Conservation (phyloP, 306 rosid genomes). For the Erythrophleum fordii region DNA sequence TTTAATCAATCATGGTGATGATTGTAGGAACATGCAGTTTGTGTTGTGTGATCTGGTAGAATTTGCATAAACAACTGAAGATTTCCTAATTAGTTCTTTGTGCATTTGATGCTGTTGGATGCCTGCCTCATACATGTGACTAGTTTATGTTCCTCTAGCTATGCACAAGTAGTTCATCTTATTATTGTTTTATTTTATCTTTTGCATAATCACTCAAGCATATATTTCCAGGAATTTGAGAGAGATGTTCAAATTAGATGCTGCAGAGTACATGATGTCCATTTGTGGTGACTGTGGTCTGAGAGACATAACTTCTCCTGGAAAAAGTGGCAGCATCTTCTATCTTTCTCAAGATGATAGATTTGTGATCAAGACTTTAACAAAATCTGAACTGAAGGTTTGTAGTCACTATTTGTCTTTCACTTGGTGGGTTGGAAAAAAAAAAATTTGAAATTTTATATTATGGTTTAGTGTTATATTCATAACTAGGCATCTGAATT, state of each 20-base stretch:
- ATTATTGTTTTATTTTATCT: slow-evolving; percentile 5
- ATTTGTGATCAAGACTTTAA: slow-evolving; percentile 93
- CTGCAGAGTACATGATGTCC: slow-evolving; percentile 99
- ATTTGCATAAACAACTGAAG: background rate
- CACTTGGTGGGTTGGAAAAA: slow-evolving; percentile 4
- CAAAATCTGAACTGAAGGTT: slow-evolving; percentile 85
- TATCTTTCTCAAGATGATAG: slow-evolving; percentile 94
- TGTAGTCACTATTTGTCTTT: slow-evolving; percentile 38
- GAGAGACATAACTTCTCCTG: slow-evolving; percentile 86
- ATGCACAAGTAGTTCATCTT: background rate
- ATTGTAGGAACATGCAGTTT: slow-evolving; percentile 14
- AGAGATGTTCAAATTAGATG: slow-evolving; percentile 98
- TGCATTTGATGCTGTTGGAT: slow-evolving; percentile 29
- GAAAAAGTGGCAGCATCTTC: slow-evolving; percentile 99
- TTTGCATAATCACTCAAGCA: slow-evolving; percentile 27
- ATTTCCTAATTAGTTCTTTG: background rate
- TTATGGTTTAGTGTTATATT: slow-evolving; percentile 11
- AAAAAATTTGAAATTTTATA: background rate
- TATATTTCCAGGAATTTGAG: slow-evolving; percentile 86
- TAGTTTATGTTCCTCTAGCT: slow-evolving; percentile 3
- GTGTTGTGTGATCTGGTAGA: background rate
- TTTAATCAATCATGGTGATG: slow-evolving; percentile 6
- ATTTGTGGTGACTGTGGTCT: slow-evolving; percentile 91
- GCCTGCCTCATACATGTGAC: slow-evolving; percentile 6
- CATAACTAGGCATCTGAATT: slow-evolving; percentile 8